Evolutionary conservation across 164 flowering plant species (phyloP).

Genomic region (Kalanchoe fedtschenkoi): DNA sequence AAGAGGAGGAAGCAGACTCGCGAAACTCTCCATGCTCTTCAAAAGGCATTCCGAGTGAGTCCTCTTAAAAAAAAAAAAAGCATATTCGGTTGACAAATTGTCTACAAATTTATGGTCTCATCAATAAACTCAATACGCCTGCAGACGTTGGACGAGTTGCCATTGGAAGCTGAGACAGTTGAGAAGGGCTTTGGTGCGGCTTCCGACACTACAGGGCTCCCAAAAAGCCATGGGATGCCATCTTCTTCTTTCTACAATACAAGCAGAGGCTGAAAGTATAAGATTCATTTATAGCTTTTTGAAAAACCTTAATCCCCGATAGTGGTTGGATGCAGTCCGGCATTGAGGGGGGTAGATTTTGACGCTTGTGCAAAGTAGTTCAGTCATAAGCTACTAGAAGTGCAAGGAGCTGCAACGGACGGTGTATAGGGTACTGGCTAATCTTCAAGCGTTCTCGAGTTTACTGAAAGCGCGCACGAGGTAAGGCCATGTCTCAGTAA

Average conservation of each 20-base stretch:
- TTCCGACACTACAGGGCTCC: constrained; percentile 77
- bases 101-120: neutral
- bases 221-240: constrained; percentile 61
- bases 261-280: neutral
- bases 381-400: neutral
- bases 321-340: neutral
- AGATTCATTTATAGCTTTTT: constrained; percentile 47
- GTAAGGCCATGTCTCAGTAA: neutral
- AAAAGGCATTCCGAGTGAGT: constrained; percentile 81
- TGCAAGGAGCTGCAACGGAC: neutral
- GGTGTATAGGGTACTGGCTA: neutral
- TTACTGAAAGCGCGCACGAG: no score
- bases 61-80: no score
- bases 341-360: neutral
- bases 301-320: constrained; percentile 22
- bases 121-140: neutral
- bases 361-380: neutral
- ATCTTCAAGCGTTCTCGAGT: neutral
- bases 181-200: constrained; percentile 66
- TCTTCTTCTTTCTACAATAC: constrained; percentile 30
- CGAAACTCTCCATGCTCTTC: constrained; percentile 63
- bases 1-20: constrained; percentile 68
- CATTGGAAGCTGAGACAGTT: constrained; percentile 75
- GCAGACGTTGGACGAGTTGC: constrained; percentile 82
- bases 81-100: no score